A percentile compares a stretch with the other conserved stretches of the same genome.
Evolutionary conservation across 1,139 yeast genomes (phyloP).

Genomic region (Eremothecium cymbalariae): DNA sequence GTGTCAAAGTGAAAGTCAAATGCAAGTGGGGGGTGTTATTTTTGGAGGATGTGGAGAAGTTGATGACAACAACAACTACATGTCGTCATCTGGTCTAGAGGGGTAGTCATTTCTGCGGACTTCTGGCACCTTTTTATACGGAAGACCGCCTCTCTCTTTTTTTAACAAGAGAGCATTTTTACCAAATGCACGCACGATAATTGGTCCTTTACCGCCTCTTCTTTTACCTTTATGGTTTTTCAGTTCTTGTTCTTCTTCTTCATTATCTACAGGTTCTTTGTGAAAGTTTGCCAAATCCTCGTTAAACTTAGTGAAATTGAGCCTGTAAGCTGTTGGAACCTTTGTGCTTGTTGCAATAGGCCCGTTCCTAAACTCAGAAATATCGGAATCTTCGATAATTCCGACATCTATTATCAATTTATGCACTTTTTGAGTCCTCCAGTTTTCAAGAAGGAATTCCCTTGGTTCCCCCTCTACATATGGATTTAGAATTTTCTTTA

Average conservation of each 20-base stretch:
- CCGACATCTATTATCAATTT: slow-evolving; percentile 12
- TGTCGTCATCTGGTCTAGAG: slow-evolving; percentile 15
- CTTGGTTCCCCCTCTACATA: slow-evolving; percentile 31
- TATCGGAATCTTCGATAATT: slow-evolving; percentile 21
- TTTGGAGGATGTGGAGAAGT: too few species aligned
- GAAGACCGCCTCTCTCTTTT: slow-evolving; percentile 32
- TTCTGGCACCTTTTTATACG: slow-evolving; percentile 30
- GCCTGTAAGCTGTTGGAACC: slow-evolving; percentile 20
- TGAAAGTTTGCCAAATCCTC: slow-evolving; percentile 23
- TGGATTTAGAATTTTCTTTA: slow-evolving; percentile 29
- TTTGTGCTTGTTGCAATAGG: slow-evolving; percentile 23
- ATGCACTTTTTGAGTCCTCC: slow-evolving; percentile 15
- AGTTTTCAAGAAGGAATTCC: slow-evolving; percentile 21
- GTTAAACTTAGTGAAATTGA: slow-evolving; percentile 24
- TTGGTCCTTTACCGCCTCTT: slow-evolving; percentile 15
- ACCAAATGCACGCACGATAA: slow-evolving; percentile 31
- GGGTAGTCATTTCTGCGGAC: slow-evolving; percentile 28
- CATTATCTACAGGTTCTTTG: slow-evolving; percentile 25
- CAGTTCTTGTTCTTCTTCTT: slow-evolving; percentile 15
- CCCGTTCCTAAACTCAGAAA: slow-evolving; percentile 26
- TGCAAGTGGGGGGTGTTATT: slow-evolving; percentile 2
- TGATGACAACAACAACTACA: too few species aligned
- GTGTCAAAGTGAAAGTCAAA: slow-evolving; percentile 1
- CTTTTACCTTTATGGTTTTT: slow-evolving; percentile 9
- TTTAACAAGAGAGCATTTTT: slow-evolving; percentile 26